phyloP scores from a whole-genome alignment of 2,329 filamentous ascomycete species.

The Aspergillus ustus region DNA sequence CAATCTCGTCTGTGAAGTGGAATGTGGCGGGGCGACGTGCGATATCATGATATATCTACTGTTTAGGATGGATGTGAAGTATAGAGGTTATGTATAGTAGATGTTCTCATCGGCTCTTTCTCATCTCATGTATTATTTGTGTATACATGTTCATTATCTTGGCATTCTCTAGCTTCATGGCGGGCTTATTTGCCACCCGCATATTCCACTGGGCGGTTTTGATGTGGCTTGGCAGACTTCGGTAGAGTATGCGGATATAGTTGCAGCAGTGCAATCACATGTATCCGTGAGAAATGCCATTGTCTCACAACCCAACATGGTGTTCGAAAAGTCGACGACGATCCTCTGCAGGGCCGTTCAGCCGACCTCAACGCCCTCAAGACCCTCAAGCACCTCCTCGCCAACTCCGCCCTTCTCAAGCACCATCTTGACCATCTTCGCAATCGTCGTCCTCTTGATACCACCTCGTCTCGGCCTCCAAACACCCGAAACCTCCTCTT shows the following conservation, averaged over 20 bases:
- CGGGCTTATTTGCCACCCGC: not conserved
- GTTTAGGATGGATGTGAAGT: not conserved
- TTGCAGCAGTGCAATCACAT: not conserved
- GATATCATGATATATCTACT: not conserved
- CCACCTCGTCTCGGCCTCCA: slow-evolving; percentile 88
- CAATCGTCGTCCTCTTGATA: slow-evolving; percentile 73
- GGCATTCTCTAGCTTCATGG: slow-evolving; percentile 2
- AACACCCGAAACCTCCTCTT: slow-evolving; percentile 67
- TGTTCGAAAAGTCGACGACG: not conserved
- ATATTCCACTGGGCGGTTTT: not conserved
- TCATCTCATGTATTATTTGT: slow-evolving; percentile 26
- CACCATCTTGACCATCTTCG: slow-evolving; percentile 75
- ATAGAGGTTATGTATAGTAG: slow-evolving; percentile 14
- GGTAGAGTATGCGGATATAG: not conserved
- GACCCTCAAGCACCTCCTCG: slow-evolving; percentile 80
- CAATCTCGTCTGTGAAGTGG: not conserved
- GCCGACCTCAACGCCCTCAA: slow-evolving; percentile 70
- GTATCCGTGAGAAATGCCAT: not conserved
- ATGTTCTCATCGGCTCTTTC: slow-evolving; percentile 24
- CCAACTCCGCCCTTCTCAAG: slow-evolving; percentile 78
- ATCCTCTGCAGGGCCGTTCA: slow-evolving; percentile 36
- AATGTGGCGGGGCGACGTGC: not conserved
- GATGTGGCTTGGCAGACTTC: not conserved
- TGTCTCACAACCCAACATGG: not conserved
- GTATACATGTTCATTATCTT: slow-evolving; percentile 23